These are phyloP conservation scores for Pelargonium nanum DNA, from an alignment of 345 rosid genomes.

Conservation along the genomic window DNA sequence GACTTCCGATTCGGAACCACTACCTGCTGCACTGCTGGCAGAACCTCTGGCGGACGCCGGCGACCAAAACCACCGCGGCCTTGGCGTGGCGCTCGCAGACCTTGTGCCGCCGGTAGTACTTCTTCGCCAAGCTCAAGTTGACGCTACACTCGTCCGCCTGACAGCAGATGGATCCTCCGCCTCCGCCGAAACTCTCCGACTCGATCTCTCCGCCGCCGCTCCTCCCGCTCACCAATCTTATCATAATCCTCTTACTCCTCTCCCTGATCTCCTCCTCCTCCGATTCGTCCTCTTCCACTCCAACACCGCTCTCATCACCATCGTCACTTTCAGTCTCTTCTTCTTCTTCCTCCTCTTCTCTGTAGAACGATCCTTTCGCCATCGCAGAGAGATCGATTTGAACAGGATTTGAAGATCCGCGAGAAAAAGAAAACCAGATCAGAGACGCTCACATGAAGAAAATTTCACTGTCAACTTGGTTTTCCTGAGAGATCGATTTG, in stretches of 20 bases:
- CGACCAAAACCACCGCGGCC: constrained; percentile 52
- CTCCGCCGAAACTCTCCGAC: constrained; percentile 9
- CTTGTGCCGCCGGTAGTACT: constrained; percentile 69
- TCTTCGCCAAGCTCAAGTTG: constrained; percentile 48
- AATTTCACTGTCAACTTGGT: too few species aligned
- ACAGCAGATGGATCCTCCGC: constrained; percentile 36
- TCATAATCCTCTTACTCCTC: background rate
- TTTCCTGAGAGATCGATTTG: too few species aligned
- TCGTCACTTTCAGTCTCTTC: background rate
- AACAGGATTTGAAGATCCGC: too few species aligned
- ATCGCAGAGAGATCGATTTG: too few species aligned
- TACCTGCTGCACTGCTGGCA: constrained; percentile 95
- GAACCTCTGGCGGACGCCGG: constrained; percentile 65
- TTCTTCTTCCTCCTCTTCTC: background rate
- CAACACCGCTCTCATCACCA: too few species aligned
- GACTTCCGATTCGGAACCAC: background rate
- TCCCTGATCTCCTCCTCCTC: background rate
- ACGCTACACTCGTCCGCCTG: constrained; percentile 69
- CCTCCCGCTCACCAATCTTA: background rate
- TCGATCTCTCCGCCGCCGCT: constrained; percentile 5
- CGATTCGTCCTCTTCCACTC: background rate
- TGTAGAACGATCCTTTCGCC: background rate
- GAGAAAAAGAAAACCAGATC: too few species aligned
- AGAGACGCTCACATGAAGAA: too few species aligned
- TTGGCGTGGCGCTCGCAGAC: constrained; percentile 77